phyloP scores from a whole-genome alignment of 768 basidiomycete genomes.

The Leucosporidium yakuticum region DNA sequence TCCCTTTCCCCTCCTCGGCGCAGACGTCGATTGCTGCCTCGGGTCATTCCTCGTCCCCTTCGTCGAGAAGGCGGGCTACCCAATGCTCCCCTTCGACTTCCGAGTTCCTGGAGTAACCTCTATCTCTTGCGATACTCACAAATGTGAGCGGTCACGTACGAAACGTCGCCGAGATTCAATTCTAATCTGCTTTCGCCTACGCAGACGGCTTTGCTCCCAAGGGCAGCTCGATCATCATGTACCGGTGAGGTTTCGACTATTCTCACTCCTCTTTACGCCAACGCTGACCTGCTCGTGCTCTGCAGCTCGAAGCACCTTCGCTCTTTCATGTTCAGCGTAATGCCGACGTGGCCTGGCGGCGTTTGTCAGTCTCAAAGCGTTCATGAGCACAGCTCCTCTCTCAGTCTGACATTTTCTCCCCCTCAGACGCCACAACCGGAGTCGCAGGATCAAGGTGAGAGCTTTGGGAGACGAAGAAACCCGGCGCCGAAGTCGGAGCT shows the following conservation, averaged over 20 bases:
- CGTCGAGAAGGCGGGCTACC: constrained; percentile 54
- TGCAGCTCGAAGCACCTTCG: neutral
- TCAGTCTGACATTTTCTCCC: neutral
- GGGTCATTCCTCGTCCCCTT: constrained; percentile 84
- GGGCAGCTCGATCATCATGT: constrained; percentile 93
- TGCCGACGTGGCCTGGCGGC: constrained; percentile 54
- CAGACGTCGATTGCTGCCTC: constrained; percentile 52
- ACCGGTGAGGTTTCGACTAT: constrained; percentile 50
- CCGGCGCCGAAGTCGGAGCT: too few relatives aligned
- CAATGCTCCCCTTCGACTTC: constrained; percentile 69
- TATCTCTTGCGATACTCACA: constrained; percentile 94
- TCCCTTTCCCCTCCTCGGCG: too few relatives aligned
- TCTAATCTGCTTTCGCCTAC: too few relatives aligned
- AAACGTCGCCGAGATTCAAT: constrained; percentile 15
- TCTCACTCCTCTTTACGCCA: too few relatives aligned
- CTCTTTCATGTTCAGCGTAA: constrained; percentile 33
- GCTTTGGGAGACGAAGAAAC: too few relatives aligned
- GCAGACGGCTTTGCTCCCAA: constrained; percentile 95
- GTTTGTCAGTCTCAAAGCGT: constrained; percentile 50
- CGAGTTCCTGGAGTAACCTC: constrained; percentile 81
- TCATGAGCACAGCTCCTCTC: constrained; percentile 16
- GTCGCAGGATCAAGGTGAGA: too few relatives aligned
- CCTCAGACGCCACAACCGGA: neutral
- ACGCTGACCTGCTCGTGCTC: too few relatives aligned
- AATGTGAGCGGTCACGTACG: constrained; percentile 52